Base-by-base conservation (phyloP, 306 rosid species). In the Fragaria iinumae region DNA sequence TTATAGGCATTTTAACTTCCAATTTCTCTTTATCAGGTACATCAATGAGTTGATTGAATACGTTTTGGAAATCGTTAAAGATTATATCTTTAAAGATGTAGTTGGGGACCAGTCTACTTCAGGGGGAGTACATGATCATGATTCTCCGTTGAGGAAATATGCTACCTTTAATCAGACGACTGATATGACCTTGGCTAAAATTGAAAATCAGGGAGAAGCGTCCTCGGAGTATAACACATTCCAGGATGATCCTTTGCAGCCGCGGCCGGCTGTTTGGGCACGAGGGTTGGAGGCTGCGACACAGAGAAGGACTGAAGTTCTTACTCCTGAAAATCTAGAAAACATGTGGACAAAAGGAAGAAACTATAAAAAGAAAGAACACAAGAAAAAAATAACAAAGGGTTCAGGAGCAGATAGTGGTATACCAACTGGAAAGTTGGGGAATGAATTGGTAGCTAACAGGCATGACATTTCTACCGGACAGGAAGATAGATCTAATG, bases 331-430 rank as follows among this genome's bases (percentile, higher is more conserved):
- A 89, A 96, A 96, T 88, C 97, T 96, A 32, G 99, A 96, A 82
- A 96, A 96, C 85, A 83, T 96, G 98, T 96, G 99, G 99, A 82
- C 99, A n/a, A 96, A 92, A 81, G 99, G 99, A 83, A 89, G 90
- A 76, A 86, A 96, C 72, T 96, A 96, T 80, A 92, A 88, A 74
- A 93, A 77, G 86, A 96, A 89, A 83, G 99, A 91, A 83, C 81
- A 87, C 78, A 92, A 85, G 87, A 77, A 69, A 76, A 67, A 75
- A 69, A 84, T 76, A 74, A 59, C 70, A 62, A 90, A 84, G 82
- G 81, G 67, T 79, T 70, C 84, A 69, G 83, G 83, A 69, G 41
- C 71, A 32, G 72, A 75, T 72, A 79, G 62, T 77, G 85, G 80
- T 76, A 34, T 73, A 36, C 77, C 84, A 56, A 29, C 76, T 44